These are phyloP conservation scores for Xylariaceae sp. DNA, from an alignment of 2,329 filamentous ascomycete species.

Conservation along the genomic window DNA sequence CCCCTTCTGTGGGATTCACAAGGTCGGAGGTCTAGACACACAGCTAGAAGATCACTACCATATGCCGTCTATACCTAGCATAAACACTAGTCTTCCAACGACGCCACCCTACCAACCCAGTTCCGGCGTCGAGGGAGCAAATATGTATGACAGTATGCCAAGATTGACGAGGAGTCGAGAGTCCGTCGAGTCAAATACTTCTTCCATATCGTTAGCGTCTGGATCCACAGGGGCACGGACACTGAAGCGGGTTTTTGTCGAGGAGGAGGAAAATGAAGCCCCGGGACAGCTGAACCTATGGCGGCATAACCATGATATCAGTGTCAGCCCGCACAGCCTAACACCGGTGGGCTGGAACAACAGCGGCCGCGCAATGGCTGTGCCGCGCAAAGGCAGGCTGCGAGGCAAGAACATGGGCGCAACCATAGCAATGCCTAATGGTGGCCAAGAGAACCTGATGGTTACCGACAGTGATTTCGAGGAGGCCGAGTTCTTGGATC, in stretches of 20 bases:
- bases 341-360: constrained; percentile 44
- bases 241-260: constrained; percentile 57
- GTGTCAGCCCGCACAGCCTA: constrained; percentile 50
- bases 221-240: constrained; percentile 28
- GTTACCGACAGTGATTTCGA: constrained; percentile 64
- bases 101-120: constrained; percentile 23
- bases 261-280: constrained; percentile 50
- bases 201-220: constrained; percentile 28
- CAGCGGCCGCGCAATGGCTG: constrained; percentile 56
- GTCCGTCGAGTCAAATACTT: constrained; percentile 50
- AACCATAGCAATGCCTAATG: constrained; percentile 30
- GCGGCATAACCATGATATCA: constrained; percentile 42
- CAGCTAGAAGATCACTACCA: constrained; percentile 56
- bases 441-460: constrained; percentile 56
- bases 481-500: constrained; percentile 71
- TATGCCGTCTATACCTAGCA: constrained; percentile 26
- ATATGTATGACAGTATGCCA: constrained; percentile 46
- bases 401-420: constrained; percentile 32
- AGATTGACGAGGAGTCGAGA: constrained; percentile 63
- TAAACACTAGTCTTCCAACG: constrained; percentile 16
- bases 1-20: constrained; percentile 83
- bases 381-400: constrained; percentile 47
- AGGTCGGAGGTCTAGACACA: constrained; percentile 70
- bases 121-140: constrained; percentile 27
- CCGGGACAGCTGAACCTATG: constrained; percentile 33